Conservation (phyloP, 2,329 filamentous ascomycete genomes). For the Iodosphaeria phyllophila region DNA sequence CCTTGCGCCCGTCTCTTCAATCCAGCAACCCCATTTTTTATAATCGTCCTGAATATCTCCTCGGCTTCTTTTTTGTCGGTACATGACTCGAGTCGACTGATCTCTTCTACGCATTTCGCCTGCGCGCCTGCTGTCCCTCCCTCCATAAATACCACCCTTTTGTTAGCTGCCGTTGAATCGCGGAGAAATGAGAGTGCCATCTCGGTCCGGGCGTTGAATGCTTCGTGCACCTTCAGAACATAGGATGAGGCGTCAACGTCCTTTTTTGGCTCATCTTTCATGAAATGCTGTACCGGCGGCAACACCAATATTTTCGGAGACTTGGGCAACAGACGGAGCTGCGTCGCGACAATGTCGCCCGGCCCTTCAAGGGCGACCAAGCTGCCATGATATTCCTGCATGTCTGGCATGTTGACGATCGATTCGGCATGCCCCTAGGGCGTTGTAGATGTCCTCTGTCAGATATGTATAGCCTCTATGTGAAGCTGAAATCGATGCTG, state of each 20-base stretch:
- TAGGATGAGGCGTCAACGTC: slow-evolving; percentile 16
- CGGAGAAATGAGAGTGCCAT: slow-evolving; percentile 31
- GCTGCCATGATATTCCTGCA: slow-evolving; percentile 21
- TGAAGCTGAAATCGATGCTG: too few species aligned
- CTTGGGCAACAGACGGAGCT: slow-evolving; percentile 38
- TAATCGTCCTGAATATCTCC: slow-evolving; percentile 27
- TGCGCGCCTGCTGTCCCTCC: slow-evolving; percentile 38
- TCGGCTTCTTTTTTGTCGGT: slow-evolving; percentile 31
- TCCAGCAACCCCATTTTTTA: slow-evolving; percentile 27
- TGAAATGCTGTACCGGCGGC: slow-evolving; percentile 29
- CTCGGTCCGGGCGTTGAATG: slow-evolving; percentile 24
- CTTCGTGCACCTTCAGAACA: slow-evolving; percentile 31
- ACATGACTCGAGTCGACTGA: slow-evolving; percentile 30
- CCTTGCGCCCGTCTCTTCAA: slow-evolving; percentile 8
- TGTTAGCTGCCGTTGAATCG: slow-evolving; percentile 23
- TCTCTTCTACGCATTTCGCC: slow-evolving; percentile 31
- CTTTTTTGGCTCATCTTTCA: slow-evolving; percentile 14
- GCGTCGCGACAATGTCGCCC: slow-evolving; percentile 32
- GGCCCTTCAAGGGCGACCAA: slow-evolving; percentile 43
- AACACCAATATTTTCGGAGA: slow-evolving; percentile 39
- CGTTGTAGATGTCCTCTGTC: too few species aligned
- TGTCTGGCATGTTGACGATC: slow-evolving; percentile 8
- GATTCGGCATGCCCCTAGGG: too few species aligned
- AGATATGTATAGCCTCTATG: too few species aligned
- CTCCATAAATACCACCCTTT: slow-evolving; percentile 39